phyloP scores from a whole-genome alignment of 345 rosid species.

The Eutrema yunnanense region DNA sequence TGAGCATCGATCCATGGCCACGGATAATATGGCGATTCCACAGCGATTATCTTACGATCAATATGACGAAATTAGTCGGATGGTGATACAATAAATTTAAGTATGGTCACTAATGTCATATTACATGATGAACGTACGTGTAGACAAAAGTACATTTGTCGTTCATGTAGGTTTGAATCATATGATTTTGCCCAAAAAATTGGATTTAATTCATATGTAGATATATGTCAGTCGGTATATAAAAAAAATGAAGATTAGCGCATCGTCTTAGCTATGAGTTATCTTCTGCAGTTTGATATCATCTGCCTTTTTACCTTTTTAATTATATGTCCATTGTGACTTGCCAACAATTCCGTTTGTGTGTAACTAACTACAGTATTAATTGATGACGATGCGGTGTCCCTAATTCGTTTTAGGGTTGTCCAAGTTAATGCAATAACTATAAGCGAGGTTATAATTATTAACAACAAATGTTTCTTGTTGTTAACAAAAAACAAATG shows the following conservation, averaged over 20 bases:
- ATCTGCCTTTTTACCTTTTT: background rate
- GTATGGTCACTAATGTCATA: background rate
- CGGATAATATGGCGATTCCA: background rate
- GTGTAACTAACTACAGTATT: background rate
- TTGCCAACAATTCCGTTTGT: background rate
- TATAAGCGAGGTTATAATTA: background rate
- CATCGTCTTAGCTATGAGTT: background rate
- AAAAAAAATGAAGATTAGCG: background rate
- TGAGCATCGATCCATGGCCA: too few species aligned
- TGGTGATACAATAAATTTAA: background rate
- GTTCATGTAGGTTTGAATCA: background rate
- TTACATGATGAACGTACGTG: background rate
- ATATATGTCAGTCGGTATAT: background rate
- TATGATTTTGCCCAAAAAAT: background rate
- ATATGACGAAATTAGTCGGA: background rate
- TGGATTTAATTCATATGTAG: background rate
- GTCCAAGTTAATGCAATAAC: constrained; percentile 1
- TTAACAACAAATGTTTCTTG: background rate
- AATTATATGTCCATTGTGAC: background rate
- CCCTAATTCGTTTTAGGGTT: background rate
- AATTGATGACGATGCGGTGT: background rate
- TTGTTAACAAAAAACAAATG: background rate
- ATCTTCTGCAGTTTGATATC: background rate
- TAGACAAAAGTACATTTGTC: background rate
- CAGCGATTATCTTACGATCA: background rate